phyloP scores from a whole-genome alignment of 2,329 filamentous ascomycete genomes.

The Kalmusia sp. region DNA sequence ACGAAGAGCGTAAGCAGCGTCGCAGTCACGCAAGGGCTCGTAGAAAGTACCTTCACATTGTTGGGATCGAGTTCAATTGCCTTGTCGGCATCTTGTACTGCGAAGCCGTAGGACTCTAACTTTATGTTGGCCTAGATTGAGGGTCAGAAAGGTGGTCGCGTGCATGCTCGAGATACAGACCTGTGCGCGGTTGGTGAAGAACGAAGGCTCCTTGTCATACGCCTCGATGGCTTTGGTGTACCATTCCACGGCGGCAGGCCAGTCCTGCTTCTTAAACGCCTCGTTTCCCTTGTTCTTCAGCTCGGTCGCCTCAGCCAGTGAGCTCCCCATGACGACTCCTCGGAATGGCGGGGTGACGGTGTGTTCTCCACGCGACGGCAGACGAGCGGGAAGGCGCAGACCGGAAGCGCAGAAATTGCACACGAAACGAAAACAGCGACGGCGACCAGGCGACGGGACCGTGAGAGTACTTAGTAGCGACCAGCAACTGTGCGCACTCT shows the following conservation, averaged over 20 bases:
- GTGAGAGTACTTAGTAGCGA: too few species aligned
- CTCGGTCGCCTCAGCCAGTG: conserved; percentile 74
- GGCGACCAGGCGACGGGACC: too few species aligned
- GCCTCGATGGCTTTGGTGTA: conserved; percentile 89
- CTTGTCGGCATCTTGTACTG: conserved; percentile 87
- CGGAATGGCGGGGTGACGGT: conserved; percentile 19
- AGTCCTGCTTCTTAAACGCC: conserved; percentile 88
- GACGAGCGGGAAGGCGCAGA: conserved; percentile 24
- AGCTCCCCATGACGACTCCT: conserved; percentile 42
- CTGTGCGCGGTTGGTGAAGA: conserved; percentile 94
- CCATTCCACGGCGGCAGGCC: conserved; percentile 78
- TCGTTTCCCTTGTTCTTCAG: conserved; percentile 96
- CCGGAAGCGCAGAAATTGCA: conserved; percentile 10
- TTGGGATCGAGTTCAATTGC: conserved; percentile 88
- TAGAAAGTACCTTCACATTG: conserved; percentile 78
- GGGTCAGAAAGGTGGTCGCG: conserved; percentile 31
- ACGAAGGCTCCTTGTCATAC: conserved; percentile 83
- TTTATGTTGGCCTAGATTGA: conserved; percentile 84
- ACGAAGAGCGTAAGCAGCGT: conserved; percentile 17
- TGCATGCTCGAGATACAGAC: conserved; percentile 58
- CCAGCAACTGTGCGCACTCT: too few species aligned
- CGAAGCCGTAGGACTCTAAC: conserved; percentile 92
- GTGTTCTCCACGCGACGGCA: conserved; percentile 14
- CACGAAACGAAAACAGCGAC: too few species aligned
- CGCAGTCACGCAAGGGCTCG: neutral